These are phyloP conservation scores for Paraconiothyrium sp. DNA, from an alignment of 2,329 filamentous ascomycete genomes.

Conservation along the genomic window DNA sequence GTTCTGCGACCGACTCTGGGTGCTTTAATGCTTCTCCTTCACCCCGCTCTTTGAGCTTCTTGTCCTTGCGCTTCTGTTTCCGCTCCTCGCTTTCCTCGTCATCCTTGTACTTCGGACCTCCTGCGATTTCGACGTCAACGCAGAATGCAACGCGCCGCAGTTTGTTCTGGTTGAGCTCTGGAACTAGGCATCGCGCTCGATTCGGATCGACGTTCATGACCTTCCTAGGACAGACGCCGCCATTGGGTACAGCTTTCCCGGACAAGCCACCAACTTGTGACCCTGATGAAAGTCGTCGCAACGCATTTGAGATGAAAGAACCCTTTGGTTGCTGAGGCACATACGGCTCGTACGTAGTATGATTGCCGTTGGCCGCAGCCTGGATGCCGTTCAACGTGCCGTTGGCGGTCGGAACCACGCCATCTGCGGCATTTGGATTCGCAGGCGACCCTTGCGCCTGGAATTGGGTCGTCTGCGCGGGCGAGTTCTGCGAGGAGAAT, in stretches of 20 bases:
- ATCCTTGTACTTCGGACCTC: constrained; percentile 76
- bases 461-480: constrained; percentile 43
- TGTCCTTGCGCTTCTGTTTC: constrained; percentile 65
- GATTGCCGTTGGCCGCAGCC: constrained; percentile 33
- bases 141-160: constrained; percentile 91
- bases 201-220: constrained; percentile 86
- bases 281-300: constrained; percentile 80
- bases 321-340: constrained; percentile 78
- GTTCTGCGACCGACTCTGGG: constrained; percentile 63
- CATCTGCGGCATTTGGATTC: constrained; percentile 55
- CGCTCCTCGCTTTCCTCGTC: constrained; percentile 64
- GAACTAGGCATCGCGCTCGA: constrained; percentile 80
- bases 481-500: constrained; percentile 71
- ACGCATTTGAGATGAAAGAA: constrained; percentile 81
- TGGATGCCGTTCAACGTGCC: constrained; percentile 52
- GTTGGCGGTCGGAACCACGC: constrained; percentile 60
- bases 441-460: constrained; percentile 48
- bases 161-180: constrained; percentile 81
- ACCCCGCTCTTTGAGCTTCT: constrained; percentile 69
- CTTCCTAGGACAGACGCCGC: constrained; percentile 79
- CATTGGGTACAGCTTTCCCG: constrained; percentile 64
- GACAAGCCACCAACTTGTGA: constrained; percentile 53
- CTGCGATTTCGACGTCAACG: constrained; percentile 96
- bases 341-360: constrained; percentile 65
- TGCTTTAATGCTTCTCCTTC: constrained; percentile 80